Conservation (phyloP, 2,329 filamentous ascomycete species). For the Calonectria montana region DNA sequence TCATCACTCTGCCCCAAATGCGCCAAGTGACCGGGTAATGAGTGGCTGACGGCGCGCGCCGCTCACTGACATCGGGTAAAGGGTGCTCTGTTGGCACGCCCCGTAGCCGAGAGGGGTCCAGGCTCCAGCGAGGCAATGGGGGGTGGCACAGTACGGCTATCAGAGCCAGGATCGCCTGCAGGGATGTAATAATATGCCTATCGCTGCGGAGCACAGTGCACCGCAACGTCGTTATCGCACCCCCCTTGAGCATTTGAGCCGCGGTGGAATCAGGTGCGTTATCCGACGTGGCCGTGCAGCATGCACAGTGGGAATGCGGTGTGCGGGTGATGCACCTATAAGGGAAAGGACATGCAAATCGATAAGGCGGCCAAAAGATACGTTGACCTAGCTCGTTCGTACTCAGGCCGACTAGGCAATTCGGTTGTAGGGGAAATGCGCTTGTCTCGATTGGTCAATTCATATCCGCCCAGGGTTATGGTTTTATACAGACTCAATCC, state of each 20-base stretch:
- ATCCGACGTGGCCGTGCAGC: constrained; percentile 8
- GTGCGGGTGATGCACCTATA: constrained; percentile 8
- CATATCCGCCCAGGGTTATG: neutral
- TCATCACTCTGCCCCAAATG: neutral
- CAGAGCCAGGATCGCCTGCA: neutral
- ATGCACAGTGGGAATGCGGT: neutral
- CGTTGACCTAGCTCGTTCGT: neutral
- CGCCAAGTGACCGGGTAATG: neutral
- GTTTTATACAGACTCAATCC: neutral
- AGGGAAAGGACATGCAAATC: neutral
- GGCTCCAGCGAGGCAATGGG: neutral
- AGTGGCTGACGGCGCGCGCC: neutral
- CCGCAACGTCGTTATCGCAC: neutral
- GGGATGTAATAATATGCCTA: constrained; percentile 8
- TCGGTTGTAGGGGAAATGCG: neutral
- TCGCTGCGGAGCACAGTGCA: constrained; percentile 4
- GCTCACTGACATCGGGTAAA: neutral
- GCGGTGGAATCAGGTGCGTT: neutral
- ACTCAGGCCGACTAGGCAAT: neutral
- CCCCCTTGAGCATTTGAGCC: neutral
- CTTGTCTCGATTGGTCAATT: constrained; percentile 6
- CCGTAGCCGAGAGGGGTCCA: neutral
- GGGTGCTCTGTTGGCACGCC: neutral
- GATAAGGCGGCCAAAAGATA: neutral
- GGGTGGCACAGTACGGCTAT: neutral